Evolutionary conservation across 768 basidiomycete genomes (phyloP), one percentile per base, ranked within the genome.

Genomic region (Panus rudis): DNA sequence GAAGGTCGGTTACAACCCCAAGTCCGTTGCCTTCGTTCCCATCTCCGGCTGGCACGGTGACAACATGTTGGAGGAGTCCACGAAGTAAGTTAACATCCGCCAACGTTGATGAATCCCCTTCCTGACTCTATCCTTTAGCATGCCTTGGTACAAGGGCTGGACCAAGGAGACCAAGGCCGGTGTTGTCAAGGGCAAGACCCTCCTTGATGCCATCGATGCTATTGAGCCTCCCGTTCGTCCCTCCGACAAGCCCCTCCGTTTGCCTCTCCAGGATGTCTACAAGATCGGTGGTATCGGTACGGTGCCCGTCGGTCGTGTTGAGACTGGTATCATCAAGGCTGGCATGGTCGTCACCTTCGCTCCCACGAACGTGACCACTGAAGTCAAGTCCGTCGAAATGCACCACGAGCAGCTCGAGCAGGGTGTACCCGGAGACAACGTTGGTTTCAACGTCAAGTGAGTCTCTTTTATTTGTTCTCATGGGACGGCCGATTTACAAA

Each of bases 361-460:
- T 54, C 94, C 94, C 49, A 67, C 92, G 51, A 92, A 92, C 73
- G 94, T 99, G 62, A 97, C 92, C 70, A 99, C 96, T 73, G 96
- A 99, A 91, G 96, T 99, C 79, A 98, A 98, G 84, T 98, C 96
- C 59, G 92, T 96, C 68, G 93, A 97, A 75, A 97, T 97, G 94
- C 92, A 94, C 65, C 92, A 93, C 81, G 91, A 93, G 67, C 91
- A 93, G 71, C 92, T 99, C 68, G 82, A 75, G 65, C 76, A 89
- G 70, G 96, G 94, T 73, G 53, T 73, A 51, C 96, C 96, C 48
- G 96, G 96, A 77, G 96, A 99, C 81, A 99, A 99, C 70, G 94
- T 99, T 64, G 91, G 92, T 55, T 98, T 96, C 82, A 96, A 96
- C 83, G 86, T 93, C 76, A 94, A 93, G 85, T 85, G 55, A 20